A percentile compares a stretch with the other conserved stretches of the same genome.
Conservation (phyloP, 2,329 filamentous ascomycete genomes). For the Phialocephala sp. region DNA sequence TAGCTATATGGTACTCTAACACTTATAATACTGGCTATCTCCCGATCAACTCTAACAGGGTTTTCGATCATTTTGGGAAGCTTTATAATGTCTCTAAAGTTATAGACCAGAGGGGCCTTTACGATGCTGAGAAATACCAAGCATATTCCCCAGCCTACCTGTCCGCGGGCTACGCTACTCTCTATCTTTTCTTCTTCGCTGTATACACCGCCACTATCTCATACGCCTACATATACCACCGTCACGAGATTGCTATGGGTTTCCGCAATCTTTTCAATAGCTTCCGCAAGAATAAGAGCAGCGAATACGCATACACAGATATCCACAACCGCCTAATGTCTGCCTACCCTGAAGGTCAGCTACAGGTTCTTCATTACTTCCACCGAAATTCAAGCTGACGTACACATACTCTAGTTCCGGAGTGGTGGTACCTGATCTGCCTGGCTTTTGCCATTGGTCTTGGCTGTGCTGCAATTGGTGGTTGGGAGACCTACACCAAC, state of each 20-base stretch:
- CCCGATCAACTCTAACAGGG: constrained; percentile 71
- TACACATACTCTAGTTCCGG: constrained; percentile 45
- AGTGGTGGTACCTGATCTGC: constrained; percentile 59
- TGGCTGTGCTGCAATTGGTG: constrained; percentile 53
- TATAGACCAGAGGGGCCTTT: constrained; percentile 53
- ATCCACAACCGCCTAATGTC: constrained; percentile 57
- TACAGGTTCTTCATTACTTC: neutral
- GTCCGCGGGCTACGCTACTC: constrained; percentile 72
- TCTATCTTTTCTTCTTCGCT: constrained; percentile 72
- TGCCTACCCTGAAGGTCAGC: constrained; percentile 47
- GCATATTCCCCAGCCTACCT: constrained; percentile 72
- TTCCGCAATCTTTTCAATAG: constrained; percentile 43
- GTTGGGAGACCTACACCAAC: constrained; percentile 58
- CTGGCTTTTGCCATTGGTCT: constrained; percentile 52
- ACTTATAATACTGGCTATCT: constrained; percentile 68
- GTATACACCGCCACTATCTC: constrained; percentile 74
- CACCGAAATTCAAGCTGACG: neutral
- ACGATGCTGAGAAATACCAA: constrained; percentile 59
- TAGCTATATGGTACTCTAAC: constrained; percentile 64
- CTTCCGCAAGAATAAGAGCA: constrained; percentile 48
- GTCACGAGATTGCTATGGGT: constrained; percentile 66
- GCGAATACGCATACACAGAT: constrained; percentile 45
- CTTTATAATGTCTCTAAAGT: constrained; percentile 69
- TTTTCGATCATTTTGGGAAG: constrained; percentile 73
- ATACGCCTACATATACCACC: constrained; percentile 69